phyloP scores from a whole-genome alignment of 1,139 yeast genomes.

The Sugiyamaella grinbergsii region DNA sequence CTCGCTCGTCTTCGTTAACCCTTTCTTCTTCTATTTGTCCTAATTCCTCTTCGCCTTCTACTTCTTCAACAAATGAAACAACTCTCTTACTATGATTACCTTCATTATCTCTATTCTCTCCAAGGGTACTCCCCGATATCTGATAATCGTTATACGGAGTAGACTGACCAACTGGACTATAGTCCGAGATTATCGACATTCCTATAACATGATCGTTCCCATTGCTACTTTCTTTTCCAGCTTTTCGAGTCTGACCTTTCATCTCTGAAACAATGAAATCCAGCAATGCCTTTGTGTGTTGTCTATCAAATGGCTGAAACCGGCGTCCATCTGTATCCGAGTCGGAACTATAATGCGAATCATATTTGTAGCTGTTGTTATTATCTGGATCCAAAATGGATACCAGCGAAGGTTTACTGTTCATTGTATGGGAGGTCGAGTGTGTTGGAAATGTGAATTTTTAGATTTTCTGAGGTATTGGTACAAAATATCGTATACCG shows the following conservation, averaged over 20 bases:
- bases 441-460: not conserved
- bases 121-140: constrained; percentile 26
- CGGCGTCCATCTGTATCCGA: constrained; percentile 5
- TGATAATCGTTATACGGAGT: constrained; percentile 22
- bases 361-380: constrained; percentile 9
- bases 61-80: constrained; percentile 8
- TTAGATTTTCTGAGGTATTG: not conserved
- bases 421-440: too few species aligned
- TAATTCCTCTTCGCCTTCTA: not conserved
- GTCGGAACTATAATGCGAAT: constrained; percentile 11
- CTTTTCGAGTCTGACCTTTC: not conserved
- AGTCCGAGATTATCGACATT: not conserved
- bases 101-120: constrained; percentile 15
- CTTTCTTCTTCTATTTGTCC: not conserved
- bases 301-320: constrained; percentile 1
- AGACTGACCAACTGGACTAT: constrained; percentile 23
- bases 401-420: constrained; percentile 9
- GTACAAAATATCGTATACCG: not conserved
- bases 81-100: not conserved
- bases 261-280: constrained; percentile 1
- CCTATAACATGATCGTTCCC: not conserved
- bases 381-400: constrained; percentile 17
- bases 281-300: constrained; percentile 7
- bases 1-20: not conserved
- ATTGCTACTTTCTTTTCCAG: too few species aligned